A percentile compares a stretch with the other conserved stretches of the same genome.
These are phyloP conservation scores for Protostelium mycophagum DNA, from an alignment of 78 protist genomes.

Conservation along the genomic window DNA sequence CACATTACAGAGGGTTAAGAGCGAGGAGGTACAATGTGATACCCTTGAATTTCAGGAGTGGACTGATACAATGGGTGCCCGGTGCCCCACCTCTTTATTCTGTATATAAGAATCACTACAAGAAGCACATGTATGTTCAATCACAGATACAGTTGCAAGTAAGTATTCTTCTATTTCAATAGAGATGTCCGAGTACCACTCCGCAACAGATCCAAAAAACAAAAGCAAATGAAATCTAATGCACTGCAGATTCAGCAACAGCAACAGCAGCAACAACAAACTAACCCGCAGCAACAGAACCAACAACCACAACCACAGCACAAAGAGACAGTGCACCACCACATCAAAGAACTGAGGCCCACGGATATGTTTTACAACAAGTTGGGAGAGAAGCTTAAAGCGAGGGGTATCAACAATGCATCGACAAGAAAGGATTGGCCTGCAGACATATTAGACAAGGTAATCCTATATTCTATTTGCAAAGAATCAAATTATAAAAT, in stretches of 20 bases:
- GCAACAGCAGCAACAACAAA: conserved; percentile 3
- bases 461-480: background rate
- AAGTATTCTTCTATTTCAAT: conserved; percentile 30
- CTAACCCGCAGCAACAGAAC: background rate
- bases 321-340: no score
- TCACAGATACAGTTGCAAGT: background rate
- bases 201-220: background rate
- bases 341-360: conserved; percentile 22
- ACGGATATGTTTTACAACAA: conserved; percentile 51
- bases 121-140: background rate
- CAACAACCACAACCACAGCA: no score
- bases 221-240: no score
- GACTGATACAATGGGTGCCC: conserved; percentile 90
- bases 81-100: conserved; percentile 66
- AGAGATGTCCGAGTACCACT: conserved; percentile 13
- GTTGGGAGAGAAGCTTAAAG: conserved; percentile 49
- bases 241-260: background rate
- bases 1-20: conserved; percentile 14
- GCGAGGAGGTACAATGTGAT: conserved; percentile 77
- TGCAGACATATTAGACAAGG: conserved; percentile 16
- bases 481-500: background rate
- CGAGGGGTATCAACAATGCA: conserved; percentile 27
- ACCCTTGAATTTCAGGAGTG: conserved; percentile 74
- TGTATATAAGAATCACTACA: conserved; percentile 49
- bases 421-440: conserved; percentile 68